These are phyloP conservation scores for Meripilus lineatus DNA, from an alignment of 1,284 basidiomycete genomes.

Conservation along the genomic window DNA sequence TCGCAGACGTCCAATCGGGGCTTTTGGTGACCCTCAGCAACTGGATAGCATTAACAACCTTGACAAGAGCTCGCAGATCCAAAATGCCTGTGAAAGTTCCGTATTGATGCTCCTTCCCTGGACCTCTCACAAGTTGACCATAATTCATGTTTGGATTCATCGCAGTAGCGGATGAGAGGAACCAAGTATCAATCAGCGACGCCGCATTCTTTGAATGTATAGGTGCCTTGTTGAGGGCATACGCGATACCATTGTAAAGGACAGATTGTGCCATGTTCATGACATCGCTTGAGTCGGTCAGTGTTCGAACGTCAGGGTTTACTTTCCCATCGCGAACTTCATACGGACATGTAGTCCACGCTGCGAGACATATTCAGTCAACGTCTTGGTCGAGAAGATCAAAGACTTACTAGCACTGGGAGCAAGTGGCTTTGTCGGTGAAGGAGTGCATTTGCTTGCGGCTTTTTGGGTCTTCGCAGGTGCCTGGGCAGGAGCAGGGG, in stretches of 20 bases:
- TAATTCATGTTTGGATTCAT: conserved; percentile 72
- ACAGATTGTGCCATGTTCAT: conserved; percentile 54
- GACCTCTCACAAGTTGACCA: conserved; percentile 62
- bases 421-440: conserved; percentile 32
- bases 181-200: conserved; percentile 51
- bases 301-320: conserved; percentile 57
- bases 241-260: conserved; percentile 58
- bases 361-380: conserved; percentile 23
- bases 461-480: conserved; percentile 22
- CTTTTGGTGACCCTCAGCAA: conserved; percentile 47
- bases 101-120: conserved; percentile 38
- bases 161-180: conserved; percentile 48
- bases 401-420: conserved; percentile 24
- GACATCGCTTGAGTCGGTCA: conserved; percentile 52
- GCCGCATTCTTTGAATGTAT: conserved; percentile 37
- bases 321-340: conserved; percentile 55
- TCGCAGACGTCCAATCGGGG: conserved; percentile 50
- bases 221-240: conserved; percentile 38
- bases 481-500: conserved; percentile 25
- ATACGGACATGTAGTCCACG: conserved; percentile 64
- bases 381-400: neutral
- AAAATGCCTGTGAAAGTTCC: conserved; percentile 60
- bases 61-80: conserved; percentile 58
- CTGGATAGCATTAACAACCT: conserved; percentile 54
- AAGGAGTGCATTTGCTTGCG: conserved; percentile 29